phyloP scores from a whole-genome alignment of 169 alveolate genomes.

The Plasmodium malariae region DNA sequence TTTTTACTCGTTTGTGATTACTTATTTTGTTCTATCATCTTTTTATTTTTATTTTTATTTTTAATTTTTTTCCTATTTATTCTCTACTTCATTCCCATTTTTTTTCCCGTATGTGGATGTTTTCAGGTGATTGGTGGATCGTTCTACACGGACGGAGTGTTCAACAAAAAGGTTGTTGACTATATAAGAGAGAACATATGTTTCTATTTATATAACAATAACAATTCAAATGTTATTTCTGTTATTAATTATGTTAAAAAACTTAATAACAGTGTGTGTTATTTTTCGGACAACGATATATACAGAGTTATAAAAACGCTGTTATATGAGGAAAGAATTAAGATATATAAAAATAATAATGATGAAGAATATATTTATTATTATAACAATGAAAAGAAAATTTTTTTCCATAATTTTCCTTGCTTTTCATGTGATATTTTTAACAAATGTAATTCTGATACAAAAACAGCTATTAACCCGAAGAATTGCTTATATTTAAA shows the following conservation, averaged over 20 bases:
- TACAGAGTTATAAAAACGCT: constrained; percentile 71
- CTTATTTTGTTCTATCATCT: too few relatives aligned
- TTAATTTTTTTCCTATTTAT: not conserved
- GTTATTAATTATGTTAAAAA: constrained; percentile 76
- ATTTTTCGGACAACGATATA: constrained; percentile 67
- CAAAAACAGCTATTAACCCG: constrained; percentile 64
- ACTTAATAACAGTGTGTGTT: constrained; percentile 57
- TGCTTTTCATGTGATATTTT: constrained; percentile 75
- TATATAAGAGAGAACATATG: constrained; percentile 79
- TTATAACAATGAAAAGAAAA: constrained; percentile 74
- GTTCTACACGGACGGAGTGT: constrained; percentile 92
- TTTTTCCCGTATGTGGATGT: too few relatives aligned
- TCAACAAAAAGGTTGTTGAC: constrained; percentile 92
- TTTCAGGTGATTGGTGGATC: constrained; percentile 92
- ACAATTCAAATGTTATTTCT: constrained; percentile 76
- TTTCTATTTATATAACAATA: constrained; percentile 75
- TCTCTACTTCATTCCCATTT: not conserved
- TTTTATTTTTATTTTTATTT: not conserved
- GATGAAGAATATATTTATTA: constrained; percentile 63
- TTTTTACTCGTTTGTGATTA: too few relatives aligned
- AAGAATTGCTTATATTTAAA: constrained; percentile 63
- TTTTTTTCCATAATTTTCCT: constrained; percentile 33
- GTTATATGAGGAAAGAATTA: constrained; percentile 51
- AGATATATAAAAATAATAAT: constrained; percentile 46
- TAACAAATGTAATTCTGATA: constrained; percentile 74